phyloP scores from a whole-genome alignment of 768 basidiomycete species.

The Lentinula aciculospora region DNA sequence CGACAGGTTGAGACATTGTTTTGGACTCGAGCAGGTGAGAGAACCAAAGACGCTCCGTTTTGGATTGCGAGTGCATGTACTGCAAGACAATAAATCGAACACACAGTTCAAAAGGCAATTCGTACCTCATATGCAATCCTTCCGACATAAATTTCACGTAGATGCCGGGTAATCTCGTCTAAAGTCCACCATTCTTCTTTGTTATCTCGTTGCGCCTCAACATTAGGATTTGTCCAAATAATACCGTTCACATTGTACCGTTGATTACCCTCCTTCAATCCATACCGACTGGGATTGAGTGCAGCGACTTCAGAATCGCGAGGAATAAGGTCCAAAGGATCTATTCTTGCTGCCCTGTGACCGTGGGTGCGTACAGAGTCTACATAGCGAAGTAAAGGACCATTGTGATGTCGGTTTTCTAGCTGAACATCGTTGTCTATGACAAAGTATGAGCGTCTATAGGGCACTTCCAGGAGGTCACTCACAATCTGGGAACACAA shows the following conservation, averaged over 20 bases:
- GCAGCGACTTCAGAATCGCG: conserved; percentile 75
- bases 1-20: conserved; percentile 26
- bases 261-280: conserved; percentile 46
- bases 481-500: conserved; percentile 48
- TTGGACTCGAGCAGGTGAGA: conserved; percentile 77
- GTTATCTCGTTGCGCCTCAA: conserved; percentile 20
- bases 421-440: conserved; percentile 64
- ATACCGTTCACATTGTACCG: conserved; percentile 77
- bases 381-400: conserved; percentile 79
- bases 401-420: conserved; percentile 63
- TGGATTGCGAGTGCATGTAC: conserved; percentile 85
- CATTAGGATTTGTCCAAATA: conserved; percentile 58
- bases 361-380: conserved; percentile 85
- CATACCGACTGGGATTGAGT: conserved; percentile 72
- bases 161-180: conserved; percentile 61
- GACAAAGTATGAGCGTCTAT: neutral
- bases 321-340: conserved; percentile 83
- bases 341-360: conserved; percentile 80
- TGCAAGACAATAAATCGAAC: conserved; percentile 9
- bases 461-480: neutral
- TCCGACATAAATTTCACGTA: conserved; percentile 74
- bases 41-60: conserved; percentile 87
- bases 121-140: conserved; percentile 80
- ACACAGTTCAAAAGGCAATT: neutral
- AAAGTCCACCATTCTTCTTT: conserved; percentile 57